Evolutionary conservation across 257 asterid species (phyloP).

Genomic region (Salvia rosmarinus): DNA sequence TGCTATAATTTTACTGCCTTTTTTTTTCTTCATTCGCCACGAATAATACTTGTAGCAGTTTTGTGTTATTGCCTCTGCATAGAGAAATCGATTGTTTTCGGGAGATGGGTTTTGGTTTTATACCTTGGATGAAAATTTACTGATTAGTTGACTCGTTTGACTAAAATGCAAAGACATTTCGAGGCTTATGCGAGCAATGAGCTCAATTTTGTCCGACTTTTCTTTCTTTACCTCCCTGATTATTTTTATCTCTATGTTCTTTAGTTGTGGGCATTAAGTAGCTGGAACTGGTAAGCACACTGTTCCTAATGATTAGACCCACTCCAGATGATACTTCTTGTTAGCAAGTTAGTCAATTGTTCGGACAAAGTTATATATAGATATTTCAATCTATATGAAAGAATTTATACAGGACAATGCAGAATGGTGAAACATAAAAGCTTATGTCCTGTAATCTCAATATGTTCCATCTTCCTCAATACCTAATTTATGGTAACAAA

Average conservation of each 20-base stretch:
- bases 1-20: slow-evolving; percentile 32
- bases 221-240: background rate
- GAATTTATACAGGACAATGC: background rate
- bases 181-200: slow-evolving; percentile 2
- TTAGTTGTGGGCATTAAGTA: background rate
- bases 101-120: background rate
- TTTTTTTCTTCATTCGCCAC: background rate
- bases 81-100: background rate
- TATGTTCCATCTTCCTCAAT: background rate
- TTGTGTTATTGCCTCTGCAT: slow-evolving; percentile 9
- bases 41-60: slow-evolving; percentile 8
- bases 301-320: slow-evolving; percentile 7
- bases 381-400: background rate
- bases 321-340: background rate
- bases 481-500: slow-evolving; percentile 3
- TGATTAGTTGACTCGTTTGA: slow-evolving; percentile 9
- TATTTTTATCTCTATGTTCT: background rate
- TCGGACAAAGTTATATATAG: background rate
- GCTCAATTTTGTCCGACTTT: slow-evolving; percentile 3
- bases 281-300: background rate
- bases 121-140: slow-evolving; percentile 20
- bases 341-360: background rate
- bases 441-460: background rate
- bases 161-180: background rate
- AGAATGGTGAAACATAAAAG: background rate